Percentiles rank a stretch among this genome's conserved stretches.
Conservation (phyloP, 768 basidiomycete species). For the Mycena haematopus region DNA sequence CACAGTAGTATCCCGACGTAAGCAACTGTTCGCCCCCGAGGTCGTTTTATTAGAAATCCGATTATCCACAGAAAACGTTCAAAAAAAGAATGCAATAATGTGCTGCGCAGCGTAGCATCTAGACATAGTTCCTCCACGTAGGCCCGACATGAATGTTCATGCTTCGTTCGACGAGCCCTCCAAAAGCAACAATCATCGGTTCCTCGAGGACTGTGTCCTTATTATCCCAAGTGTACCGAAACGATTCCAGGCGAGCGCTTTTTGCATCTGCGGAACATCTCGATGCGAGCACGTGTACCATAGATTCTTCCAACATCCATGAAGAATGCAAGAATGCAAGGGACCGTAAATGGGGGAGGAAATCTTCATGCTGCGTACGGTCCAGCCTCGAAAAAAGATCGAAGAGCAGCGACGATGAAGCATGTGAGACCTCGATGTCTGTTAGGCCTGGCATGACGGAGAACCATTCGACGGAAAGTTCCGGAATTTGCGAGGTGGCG, state of each 20-base stretch:
- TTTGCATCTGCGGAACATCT: background rate
- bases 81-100: background rate
- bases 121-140: background rate
- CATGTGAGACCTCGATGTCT: background rate
- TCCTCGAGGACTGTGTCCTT: background rate
- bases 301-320: background rate
- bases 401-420: background rate
- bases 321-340: background rate
- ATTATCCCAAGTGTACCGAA: background rate
- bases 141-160: background rate
- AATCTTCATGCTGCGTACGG: background rate
- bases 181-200: background rate
- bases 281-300: background rate
- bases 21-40: no score
- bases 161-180: background rate
- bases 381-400: background rate
- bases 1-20: no score
- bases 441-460: slow-evolving; percentile 4
- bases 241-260: background rate
- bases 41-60: no score
- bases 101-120: background rate
- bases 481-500: background rate
- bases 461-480: background rate
- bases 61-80: background rate
- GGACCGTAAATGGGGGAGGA: slow-evolving; percentile 7